Conservation (phyloP, 179 eudicot genomes). For the Amaranthus tricolor region DNA sequence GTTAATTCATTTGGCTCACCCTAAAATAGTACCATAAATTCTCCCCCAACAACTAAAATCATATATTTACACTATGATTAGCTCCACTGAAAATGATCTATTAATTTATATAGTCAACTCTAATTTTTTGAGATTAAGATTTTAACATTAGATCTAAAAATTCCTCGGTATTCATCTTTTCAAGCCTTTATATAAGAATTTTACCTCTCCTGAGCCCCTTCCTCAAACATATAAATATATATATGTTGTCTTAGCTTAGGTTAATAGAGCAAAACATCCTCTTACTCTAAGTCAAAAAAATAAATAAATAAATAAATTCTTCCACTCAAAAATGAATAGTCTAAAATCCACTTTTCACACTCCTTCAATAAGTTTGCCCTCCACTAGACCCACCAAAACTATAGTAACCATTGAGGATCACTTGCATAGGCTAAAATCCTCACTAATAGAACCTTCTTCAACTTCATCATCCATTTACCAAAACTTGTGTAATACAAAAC, state of each 20-base stretch:
- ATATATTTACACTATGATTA: too few species aligned
- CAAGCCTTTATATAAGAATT: too few species aligned
- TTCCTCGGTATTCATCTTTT: too few species aligned
- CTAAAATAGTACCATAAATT: too few species aligned
- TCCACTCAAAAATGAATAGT: constrained; percentile 4
- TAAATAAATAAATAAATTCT: neutral
- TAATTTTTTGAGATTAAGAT: too few species aligned
- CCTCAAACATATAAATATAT: neutral
- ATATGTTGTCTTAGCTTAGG: neutral
- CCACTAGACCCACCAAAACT: constrained; percentile 17
- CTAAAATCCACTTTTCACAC: constrained; percentile 1
- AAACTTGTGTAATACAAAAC: constrained; percentile 17
- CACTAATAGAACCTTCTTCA: constrained; percentile 15
- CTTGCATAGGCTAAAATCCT: constrained; percentile 15
- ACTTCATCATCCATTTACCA: constrained; percentile 18
- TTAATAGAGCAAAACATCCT: too few species aligned
- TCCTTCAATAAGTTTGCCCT: constrained; percentile 23
- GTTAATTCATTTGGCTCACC: too few species aligned
- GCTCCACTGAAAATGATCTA: too few species aligned
- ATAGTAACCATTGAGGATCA: constrained; percentile 21
- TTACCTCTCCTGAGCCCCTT: neutral
- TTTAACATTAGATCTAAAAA: too few species aligned
- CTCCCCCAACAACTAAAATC: too few species aligned
- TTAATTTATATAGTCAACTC: too few species aligned
- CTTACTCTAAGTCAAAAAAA: neutral